Evolutionary conservation across 1,284 basidiomycete genomes (phyloP).

Genomic region (Dichomitus squalens): DNA sequence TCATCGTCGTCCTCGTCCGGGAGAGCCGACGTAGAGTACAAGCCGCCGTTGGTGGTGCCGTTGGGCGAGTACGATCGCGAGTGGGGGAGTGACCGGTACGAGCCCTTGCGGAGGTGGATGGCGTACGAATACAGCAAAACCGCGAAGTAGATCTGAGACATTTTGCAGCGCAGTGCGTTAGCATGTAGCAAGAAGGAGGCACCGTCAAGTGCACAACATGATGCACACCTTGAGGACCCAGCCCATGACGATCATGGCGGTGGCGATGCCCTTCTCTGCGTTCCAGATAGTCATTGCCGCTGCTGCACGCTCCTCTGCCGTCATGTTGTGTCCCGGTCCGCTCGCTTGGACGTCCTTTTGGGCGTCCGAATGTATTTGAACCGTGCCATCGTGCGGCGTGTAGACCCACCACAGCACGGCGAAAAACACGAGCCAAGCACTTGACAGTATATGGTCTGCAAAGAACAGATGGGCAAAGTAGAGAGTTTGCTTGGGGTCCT

Average conservation of each 20-base stretch:
- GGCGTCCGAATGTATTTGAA: conserved; percentile 80
- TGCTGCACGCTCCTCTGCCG: conserved; percentile 61
- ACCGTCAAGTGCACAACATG: too few species aligned
- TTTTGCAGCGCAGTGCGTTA: not conserved
- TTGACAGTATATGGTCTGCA: conserved; percentile 92
- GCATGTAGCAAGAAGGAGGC: not conserved
- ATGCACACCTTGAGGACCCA: conserved; percentile 87
- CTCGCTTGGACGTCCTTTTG: conserved; percentile 81
- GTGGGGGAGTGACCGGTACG: conserved; percentile 83
- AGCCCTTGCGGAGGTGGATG: conserved; percentile 88
- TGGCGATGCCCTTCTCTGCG: conserved; percentile 84
- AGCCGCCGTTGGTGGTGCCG: conserved; percentile 20
- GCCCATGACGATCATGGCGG: conserved; percentile 75
- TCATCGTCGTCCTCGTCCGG: conserved; percentile 58
- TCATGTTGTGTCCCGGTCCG: conserved; percentile 52
- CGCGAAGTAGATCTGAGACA: conserved; percentile 85
- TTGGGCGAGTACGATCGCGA: conserved; percentile 42
- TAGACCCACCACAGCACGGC: conserved; percentile 89
- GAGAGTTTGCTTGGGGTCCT: conserved; percentile 81
- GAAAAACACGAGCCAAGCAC: conserved; percentile 91
- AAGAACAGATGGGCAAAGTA: conserved; percentile 93
- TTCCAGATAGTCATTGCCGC: conserved; percentile 88
- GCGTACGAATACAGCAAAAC: conserved; percentile 93
- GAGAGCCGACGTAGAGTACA: conserved; percentile 24
- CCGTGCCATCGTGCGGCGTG: conserved; percentile 87